phyloP scores from a whole-genome alignment of 345 rosid species.

The Lenwebbia sp. region DNA sequence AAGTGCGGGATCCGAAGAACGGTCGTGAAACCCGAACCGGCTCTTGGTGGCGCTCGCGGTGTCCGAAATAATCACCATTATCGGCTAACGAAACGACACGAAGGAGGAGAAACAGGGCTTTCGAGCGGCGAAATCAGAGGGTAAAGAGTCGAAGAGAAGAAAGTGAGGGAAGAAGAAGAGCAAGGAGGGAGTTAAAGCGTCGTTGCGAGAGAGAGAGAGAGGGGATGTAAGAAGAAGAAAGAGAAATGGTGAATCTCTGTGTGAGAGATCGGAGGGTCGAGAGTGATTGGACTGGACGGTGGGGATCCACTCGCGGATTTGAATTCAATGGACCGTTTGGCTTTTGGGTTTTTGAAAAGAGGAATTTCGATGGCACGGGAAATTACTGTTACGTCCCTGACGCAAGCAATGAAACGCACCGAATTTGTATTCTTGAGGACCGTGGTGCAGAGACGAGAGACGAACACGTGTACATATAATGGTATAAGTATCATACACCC shows the following conservation, averaged over 20 bases:
- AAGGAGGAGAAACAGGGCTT: neutral
- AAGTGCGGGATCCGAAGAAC: constrained; percentile 33
- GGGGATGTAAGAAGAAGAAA: neutral
- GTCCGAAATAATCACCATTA: constrained; percentile 74
- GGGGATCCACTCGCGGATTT: constrained; percentile 2
- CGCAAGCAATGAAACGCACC: neutral
- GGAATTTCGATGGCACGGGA: neutral
- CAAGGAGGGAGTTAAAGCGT: neutral
- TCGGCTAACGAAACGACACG: neutral
- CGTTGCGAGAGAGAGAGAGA: neutral
- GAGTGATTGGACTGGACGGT: constrained; percentile 8
- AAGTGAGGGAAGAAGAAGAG: neutral
- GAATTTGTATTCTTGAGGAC: neutral
- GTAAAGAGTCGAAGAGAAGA: neutral
- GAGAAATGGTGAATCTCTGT: neutral
- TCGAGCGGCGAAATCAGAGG: neutral
- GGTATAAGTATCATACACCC: neutral
- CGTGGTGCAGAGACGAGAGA: neutral
- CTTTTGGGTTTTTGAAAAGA: neutral
- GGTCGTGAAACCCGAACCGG: constrained; percentile 77
- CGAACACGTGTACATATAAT: neutral
- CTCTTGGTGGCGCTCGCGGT: constrained; percentile 75
- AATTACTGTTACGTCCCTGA: neutral
- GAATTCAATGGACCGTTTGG: constrained; percentile 20
- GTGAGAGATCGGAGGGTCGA: constrained; percentile 9